phyloP scores from a whole-genome alignment of 306 rosid species.

The Aeschynomene evenia region DNA sequence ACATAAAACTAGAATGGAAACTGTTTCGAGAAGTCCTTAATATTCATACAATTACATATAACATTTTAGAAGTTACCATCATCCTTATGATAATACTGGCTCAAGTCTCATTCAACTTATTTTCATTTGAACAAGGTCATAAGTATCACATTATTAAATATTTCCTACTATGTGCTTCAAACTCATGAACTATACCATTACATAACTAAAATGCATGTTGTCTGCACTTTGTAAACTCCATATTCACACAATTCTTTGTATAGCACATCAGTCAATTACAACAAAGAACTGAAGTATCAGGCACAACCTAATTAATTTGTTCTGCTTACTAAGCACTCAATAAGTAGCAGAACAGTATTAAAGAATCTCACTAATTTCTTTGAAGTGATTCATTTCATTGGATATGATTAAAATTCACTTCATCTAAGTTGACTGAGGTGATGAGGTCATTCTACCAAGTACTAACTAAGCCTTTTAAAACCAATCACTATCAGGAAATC shows the following conservation, averaged over 20 bases:
- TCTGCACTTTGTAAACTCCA: not conserved
- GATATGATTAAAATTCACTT: not conserved
- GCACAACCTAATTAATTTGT: not conserved
- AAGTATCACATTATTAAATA: not conserved
- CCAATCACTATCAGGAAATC: not conserved
- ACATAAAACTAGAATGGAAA: not conserved
- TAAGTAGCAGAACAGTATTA: not conserved
- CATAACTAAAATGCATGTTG: not conserved
- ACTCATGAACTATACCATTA: not conserved
- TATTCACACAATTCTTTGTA: not conserved
- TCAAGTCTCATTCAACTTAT: constrained; percentile 3
- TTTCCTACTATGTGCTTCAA: not conserved
- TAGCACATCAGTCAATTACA: not conserved
- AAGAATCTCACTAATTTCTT: not conserved
- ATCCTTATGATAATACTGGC: not conserved
- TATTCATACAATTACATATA: not conserved
- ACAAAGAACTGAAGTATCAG: constrained; percentile 1
- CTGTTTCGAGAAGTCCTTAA: not conserved
- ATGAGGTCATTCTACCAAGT: not conserved
- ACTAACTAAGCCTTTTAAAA: not conserved
- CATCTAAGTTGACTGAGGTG: not conserved
- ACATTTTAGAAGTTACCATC: constrained; percentile 2
- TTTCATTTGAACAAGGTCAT: not conserved
- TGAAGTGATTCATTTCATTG: not conserved
- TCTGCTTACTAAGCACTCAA: not conserved